Percentiles rank a stretch among this genome's conserved stretches.
phyloP scores from a whole-genome alignment of 116 monocot species.

The Papilionanthe hybrid region DNA sequence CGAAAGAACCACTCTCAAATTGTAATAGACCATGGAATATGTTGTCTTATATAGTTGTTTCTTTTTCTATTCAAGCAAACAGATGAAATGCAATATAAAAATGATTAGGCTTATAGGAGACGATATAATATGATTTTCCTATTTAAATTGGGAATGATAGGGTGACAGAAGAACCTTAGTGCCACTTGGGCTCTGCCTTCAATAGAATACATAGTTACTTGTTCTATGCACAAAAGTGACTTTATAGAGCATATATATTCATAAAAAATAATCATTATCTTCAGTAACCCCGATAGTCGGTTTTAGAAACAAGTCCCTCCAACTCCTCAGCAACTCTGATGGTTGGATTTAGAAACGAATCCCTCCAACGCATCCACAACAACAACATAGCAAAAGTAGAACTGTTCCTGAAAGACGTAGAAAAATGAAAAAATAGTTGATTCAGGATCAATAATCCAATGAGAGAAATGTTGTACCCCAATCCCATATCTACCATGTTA shows the following conservation, averaged over 20 bases:
- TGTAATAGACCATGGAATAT: too few species aligned
- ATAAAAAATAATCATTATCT: slow-evolving; percentile 3
- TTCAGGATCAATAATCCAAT: background rate
- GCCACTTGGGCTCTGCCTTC: background rate
- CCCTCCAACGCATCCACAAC: slow-evolving; percentile 76
- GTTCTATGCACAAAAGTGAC: background rate
- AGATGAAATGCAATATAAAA: too few species aligned
- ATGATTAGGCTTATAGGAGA: background rate
- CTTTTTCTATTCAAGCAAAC: too few species aligned
- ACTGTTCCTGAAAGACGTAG: slow-evolving; percentile 60
- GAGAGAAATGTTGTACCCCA: too few species aligned
- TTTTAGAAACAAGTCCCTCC: slow-evolving; percentile 54
- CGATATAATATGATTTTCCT: too few species aligned
- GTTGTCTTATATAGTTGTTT: too few species aligned
- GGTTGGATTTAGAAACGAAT: slow-evolving; percentile 41
- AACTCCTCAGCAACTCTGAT: slow-evolving; percentile 55
- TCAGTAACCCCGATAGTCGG: slow-evolving; percentile 21
- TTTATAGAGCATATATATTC: background rate
- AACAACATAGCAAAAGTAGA: slow-evolving; percentile 69
- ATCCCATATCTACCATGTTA: background rate
- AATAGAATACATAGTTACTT: background rate
- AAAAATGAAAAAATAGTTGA: background rate
- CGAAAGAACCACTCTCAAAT: too few species aligned
- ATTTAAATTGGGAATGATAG: too few species aligned
- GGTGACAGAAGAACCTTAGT: too few species aligned